phyloP scores from a whole-genome alignment of 2,329 filamentous ascomycete species.

The Salinomyces thailandicus region DNA sequence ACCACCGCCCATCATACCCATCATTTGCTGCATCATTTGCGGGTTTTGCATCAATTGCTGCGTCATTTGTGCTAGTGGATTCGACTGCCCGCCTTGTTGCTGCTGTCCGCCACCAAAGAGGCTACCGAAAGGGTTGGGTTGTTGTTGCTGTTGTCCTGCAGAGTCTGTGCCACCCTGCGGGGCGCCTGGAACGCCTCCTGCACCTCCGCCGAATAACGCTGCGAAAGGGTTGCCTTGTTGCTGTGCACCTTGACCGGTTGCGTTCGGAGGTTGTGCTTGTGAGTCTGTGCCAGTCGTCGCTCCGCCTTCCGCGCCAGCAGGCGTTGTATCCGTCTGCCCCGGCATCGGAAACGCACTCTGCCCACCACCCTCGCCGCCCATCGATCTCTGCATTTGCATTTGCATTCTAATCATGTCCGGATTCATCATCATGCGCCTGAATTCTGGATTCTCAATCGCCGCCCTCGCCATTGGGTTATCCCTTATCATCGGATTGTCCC shows the following conservation, averaged over 20 bases:
- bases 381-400: slow-evolving; percentile 64
- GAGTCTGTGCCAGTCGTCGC: slow-evolving; percentile 27
- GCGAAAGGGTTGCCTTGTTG: slow-evolving; percentile 48
- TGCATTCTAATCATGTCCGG: slow-evolving; percentile 75
- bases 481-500: slow-evolving; percentile 59
- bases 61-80: slow-evolving; percentile 40
- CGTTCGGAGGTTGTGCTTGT: slow-evolving; percentile 5
- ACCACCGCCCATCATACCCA: slow-evolving; percentile 43
- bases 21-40: slow-evolving; percentile 42
- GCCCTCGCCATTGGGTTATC: slow-evolving; percentile 81
- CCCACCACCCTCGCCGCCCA: slow-evolving; percentile 43
- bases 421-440: slow-evolving; percentile 87
- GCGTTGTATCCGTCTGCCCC: slow-evolving; percentile 80
- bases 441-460: slow-evolving; percentile 77
- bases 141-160: slow-evolving; percentile 18
- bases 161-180: slow-evolving; percentile 14
- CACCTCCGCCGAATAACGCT: slow-evolving; percentile 41
- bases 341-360: slow-evolving; percentile 69
- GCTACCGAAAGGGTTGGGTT: slow-evolving; percentile 57
- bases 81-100: slow-evolving; percentile 25
- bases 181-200: slow-evolving; percentile 9
- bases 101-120: slow-evolving; percentile 40
- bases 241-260: slow-evolving; percentile 7
- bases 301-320: slow-evolving; percentile 9
- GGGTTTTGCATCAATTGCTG: slow-evolving; percentile 47